A percentile compares a stretch with the other conserved stretches of the same genome.
Evolutionary conservation across 306 rosid genomes (phyloP).

Genomic region (Betula pendula): DNA sequence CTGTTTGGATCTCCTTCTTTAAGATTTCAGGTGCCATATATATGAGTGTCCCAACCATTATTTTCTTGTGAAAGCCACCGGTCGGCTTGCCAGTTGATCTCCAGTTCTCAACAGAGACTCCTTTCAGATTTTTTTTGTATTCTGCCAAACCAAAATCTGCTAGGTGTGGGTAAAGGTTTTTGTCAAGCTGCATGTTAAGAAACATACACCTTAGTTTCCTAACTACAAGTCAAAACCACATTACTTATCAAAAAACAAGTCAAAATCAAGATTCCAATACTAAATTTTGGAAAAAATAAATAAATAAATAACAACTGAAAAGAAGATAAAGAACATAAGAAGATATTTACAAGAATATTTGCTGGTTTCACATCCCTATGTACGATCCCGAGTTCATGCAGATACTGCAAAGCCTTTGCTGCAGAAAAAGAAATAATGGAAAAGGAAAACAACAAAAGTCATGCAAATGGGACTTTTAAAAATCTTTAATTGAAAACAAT

Average conservation of each 20-base stretch:
- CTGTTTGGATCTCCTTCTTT: slow-evolving; percentile 77
- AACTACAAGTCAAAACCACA: slow-evolving; percentile 3
- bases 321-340: slow-evolving; percentile 30
- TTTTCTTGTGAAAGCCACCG: slow-evolving; percentile 93
- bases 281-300: slow-evolving; percentile 1
- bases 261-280: neutral
- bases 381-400: slow-evolving; percentile 85
- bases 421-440: slow-evolving; percentile 43
- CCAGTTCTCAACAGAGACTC: slow-evolving; percentile 74
- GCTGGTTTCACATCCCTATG: slow-evolving; percentile 98
- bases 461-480: neutral
- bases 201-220: slow-evolving; percentile 14
- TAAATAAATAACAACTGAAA: neutral
- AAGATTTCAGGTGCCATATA: slow-evolving; percentile 98
- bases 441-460: slow-evolving; percentile 17
- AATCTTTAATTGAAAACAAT: neutral
- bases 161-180: slow-evolving; percentile 64
- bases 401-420: slow-evolving; percentile 88
- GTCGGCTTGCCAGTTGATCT: slow-evolving; percentile 91
- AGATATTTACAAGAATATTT: slow-evolving; percentile 77
- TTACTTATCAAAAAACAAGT: neutral
- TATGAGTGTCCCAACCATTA: slow-evolving; percentile 89
- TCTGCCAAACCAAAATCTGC: slow-evolving; percentile 96
- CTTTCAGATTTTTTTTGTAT: slow-evolving; percentile 59
- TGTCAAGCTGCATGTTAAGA: slow-evolving; percentile 72